Evolutionary conservation across 805 yeast species (phyloP).

Genomic region (Teunomyces panamensis): DNA sequence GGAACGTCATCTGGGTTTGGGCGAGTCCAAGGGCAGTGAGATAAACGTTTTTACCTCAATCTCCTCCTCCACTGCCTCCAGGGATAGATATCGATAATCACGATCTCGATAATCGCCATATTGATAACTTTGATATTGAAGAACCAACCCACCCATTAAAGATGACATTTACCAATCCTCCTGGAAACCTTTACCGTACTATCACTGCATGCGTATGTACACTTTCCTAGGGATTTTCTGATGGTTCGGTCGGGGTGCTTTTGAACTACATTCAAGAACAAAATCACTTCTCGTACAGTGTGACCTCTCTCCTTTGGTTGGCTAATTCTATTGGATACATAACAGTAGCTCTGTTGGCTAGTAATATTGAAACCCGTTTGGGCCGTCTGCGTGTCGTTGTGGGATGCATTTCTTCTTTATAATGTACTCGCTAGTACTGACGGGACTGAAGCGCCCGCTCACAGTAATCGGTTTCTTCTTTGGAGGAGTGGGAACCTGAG

Average conservation of each 20-base stretch:
- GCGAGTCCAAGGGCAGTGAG: not conserved
- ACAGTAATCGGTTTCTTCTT: constrained; percentile 21
- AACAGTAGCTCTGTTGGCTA: constrained; percentile 15
- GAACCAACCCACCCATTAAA: not conserved
- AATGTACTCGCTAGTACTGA: constrained; percentile 16
- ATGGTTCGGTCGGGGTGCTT: constrained; percentile 22
- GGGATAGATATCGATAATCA: not conserved
- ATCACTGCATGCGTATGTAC: constrained; percentile 17
- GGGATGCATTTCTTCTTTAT: constrained; percentile 8
- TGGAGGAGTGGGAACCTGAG: constrained; percentile 21
- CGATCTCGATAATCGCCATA: not conserved
- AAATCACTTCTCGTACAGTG: constrained; percentile 15
- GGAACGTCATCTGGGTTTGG: not conserved
- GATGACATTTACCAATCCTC: constrained; percentile 17
- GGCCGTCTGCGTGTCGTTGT: constrained; percentile 16
- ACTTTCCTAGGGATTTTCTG: constrained; percentile 14
- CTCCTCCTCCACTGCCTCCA: not conserved
- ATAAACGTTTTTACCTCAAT: not conserved
- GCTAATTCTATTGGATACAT: constrained; percentile 18
- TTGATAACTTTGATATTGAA: not conserved
- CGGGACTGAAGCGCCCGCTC: constrained; percentile 20
- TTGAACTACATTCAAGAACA: constrained; percentile 19
- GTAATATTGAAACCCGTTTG: constrained; percentile 13
- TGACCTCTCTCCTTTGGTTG: constrained; percentile 21
- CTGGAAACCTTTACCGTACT: constrained; percentile 14